A percentile compares a stretch with the other conserved stretches of the same genome.
Evolutionary conservation across 441 rosid species (phyloP).

Genomic region (Gossypium schwendimanii): DNA sequence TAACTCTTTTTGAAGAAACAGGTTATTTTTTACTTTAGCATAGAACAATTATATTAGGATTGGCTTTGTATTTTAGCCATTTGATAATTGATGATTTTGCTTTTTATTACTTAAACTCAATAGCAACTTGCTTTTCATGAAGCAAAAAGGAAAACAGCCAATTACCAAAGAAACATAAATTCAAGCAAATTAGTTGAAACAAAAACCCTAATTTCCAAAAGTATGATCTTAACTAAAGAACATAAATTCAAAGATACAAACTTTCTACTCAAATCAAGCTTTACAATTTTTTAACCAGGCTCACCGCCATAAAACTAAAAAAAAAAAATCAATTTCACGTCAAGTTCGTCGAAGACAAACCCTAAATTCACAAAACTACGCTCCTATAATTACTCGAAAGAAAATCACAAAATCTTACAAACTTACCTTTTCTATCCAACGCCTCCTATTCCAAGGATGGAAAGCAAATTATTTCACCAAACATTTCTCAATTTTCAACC

Average conservation of each 20-base stretch:
- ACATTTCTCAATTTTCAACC: constrained; percentile 9
- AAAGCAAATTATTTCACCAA: not conserved
- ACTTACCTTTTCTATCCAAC: not conserved
- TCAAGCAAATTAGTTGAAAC: constrained; percentile 7
- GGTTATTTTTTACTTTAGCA: not conserved
- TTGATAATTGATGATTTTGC: not conserved
- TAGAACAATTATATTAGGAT: not conserved
- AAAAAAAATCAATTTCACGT: not conserved
- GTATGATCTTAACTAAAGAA: not conserved
- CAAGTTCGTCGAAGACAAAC: constrained; percentile 4
- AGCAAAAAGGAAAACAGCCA: not conserved
- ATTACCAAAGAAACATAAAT: not conserved
- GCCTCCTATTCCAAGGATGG: not conserved
- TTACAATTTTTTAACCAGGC: not conserved
- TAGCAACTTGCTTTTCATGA: not conserved
- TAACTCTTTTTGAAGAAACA: not conserved
- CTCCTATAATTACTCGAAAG: constrained; percentile 17
- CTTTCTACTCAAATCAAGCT: not conserved
- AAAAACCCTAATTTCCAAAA: not conserved
- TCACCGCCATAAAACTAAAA: not conserved
- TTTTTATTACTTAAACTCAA: not conserved
- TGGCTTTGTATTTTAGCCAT: not conserved
- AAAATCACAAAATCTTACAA: not conserved
- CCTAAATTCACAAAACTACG: not conserved
- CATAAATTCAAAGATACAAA: not conserved